Evolutionary conservation across 2,329 filamentous ascomycete species (phyloP), one percentile per base, ranked within the genome.

Genomic region (Diaporthe amygdali): DNA sequence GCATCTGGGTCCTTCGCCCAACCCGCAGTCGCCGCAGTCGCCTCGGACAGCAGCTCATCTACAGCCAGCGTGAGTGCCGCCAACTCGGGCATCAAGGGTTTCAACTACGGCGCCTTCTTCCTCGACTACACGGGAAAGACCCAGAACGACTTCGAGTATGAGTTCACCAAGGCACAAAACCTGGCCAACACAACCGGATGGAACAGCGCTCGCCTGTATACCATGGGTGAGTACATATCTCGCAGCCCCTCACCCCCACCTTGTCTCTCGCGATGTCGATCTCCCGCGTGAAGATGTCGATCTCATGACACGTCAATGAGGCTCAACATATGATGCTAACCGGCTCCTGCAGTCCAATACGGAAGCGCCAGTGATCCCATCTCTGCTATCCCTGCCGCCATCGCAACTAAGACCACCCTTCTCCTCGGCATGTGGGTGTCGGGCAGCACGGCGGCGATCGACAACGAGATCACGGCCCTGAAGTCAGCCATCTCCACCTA

Each of bases 341-440:
- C 6, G 1, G 52, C 2, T 8, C 63, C 47, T 63, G 32, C 64
- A 80, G 78, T 81, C 69, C 92, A 94, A 87, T 88, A 82, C 30
- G 91, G 89, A 74, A 92, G 92, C 6, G 81, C 87, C 74, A 88
- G 89, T 76, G 92, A 96, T 81, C 95, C 94, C 66, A 85, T 97
- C 78, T 85, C 94, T 84, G 95, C 95, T 51, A 89, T 96, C 83
- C 93, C 94, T 83, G 91, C 91, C 44, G 91, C 91, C 76, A 84
- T 91, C 55, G 82, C 85, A 71, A 90, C 89, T 73, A 84, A 90
- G 52, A 90, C 88, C 82, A 69, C 55, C 30, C 66, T 93, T 54
- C 88, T 93, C 44, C 89, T 91, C 66, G 91, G 91, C 74, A 83
- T 92, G 77, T 93, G 91, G 91, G 81, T 87, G 61, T 87, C 87